Evolutionary conservation across 2,329 filamentous ascomycete genomes (phyloP), one percentile per base, ranked within the genome.

Genomic region (Neofusicoccum cordaticola): DNA sequence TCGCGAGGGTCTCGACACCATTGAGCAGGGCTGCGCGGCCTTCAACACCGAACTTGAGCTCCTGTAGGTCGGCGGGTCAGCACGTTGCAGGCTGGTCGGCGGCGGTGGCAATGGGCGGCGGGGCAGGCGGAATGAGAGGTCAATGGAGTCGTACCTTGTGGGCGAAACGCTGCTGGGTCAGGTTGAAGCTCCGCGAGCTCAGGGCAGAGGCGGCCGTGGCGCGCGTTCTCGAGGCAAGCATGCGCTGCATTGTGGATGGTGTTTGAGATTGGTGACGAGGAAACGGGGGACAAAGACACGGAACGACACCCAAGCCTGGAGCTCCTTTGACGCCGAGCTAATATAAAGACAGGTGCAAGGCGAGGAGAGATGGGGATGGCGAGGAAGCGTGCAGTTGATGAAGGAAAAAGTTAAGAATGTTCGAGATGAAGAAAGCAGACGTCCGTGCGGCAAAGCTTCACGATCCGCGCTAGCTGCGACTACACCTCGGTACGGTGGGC

Each of bases 31-130:
- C 80, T 74, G 93, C 93, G 78, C 95, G 90, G 73, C 84, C 95
- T 79, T 99, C 95, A 69, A 98, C 94, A 75, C 95, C 95, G 71
- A 99, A 99, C 84, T 97, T 98, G 78, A 99, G 87, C 80, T 99
- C 95, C 93, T 97, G 70, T 65, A 97, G 70, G 65, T 70, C 31
- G 50, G 17, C 11, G 41, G 52, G 69, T 65, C 64, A 68, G 35
- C 61, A 39, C 9, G 22, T 5, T 65, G 17, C 48, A 17, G 50
- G 51, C 35, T 15, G 37, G 61, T 57, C 35, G 65, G 71, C 80
- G 63, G 81, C 80, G 63, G 81, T n/a, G 19, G 15, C 51, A 60
- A 17, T 60, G 56, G 42, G 27, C 75, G 56, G 67, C 65, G 39
- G 63, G 57, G 42, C 3, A 35, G 19, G 48, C 39, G n/a, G 35